These are phyloP conservation scores for Emmonsia crescens DNA, from an alignment of 2,329 filamentous ascomycete species.

Conservation along the genomic window DNA sequence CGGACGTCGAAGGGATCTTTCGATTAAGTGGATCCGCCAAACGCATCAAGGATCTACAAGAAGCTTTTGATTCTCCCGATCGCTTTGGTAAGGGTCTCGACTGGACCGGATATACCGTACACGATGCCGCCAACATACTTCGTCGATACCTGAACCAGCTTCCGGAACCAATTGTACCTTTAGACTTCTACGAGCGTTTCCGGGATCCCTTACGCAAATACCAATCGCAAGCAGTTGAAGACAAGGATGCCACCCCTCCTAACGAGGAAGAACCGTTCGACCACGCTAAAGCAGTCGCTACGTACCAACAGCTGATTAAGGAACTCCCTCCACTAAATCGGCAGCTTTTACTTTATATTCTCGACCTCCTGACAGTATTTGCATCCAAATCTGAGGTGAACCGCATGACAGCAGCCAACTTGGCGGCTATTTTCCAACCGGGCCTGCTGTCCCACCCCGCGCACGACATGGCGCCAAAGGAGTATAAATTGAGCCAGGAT, in stretches of 20 bases:
- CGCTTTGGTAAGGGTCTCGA: constrained; percentile 93
- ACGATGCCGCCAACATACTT: constrained; percentile 94
- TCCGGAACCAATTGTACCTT: constrained; percentile 89
- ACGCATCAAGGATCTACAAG: constrained; percentile 92
- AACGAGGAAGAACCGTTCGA: constrained; percentile 67
- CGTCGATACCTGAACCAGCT: constrained; percentile 92
- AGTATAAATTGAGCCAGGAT: constrained; percentile 91
- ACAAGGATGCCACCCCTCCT: constrained; percentile 50
- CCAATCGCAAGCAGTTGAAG: constrained; percentile 58
- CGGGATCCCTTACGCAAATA: constrained; percentile 66
- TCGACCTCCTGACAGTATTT: constrained; percentile 92
- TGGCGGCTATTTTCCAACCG: constrained; percentile 95
- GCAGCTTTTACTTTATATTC: constrained; percentile 86
- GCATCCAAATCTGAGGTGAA: constrained; percentile 94
- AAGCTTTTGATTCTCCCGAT: constrained; percentile 84
- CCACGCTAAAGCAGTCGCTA: constrained; percentile 61
- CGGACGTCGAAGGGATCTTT: constrained; percentile 91
- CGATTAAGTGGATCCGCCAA: constrained; percentile 92
- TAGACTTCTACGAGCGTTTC: constrained; percentile 87
- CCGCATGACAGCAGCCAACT: constrained; percentile 88
- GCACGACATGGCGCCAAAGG: constrained; percentile 90
- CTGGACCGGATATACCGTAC: constrained; percentile 95
- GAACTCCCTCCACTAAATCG: constrained; percentile 86
- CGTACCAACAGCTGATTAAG: constrained; percentile 84
- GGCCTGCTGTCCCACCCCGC: constrained; percentile 87